Conservation (phyloP, 2,329 filamentous ascomycete genomes). For the Ophiostoma tasmaniense region DNA sequence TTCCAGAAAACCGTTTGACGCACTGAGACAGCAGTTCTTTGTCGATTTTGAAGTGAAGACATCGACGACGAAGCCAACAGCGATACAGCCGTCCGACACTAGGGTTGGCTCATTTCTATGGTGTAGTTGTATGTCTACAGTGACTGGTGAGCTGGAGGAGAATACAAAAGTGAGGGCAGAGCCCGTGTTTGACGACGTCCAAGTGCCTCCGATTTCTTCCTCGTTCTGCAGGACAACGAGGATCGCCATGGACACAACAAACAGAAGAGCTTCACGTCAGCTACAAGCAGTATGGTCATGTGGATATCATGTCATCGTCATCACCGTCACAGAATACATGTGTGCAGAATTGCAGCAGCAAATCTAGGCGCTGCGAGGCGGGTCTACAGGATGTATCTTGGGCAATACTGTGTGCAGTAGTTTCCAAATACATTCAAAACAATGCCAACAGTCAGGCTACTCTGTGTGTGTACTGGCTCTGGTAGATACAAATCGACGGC, state of each 20-base stretch:
- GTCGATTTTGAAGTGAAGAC: background rate
- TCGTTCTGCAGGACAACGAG: background rate
- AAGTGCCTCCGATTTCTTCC: background rate
- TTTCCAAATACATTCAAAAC: too few species aligned
- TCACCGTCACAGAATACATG: background rate
- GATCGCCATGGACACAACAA: background rate
- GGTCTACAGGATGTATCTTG: background rate
- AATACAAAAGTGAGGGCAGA: background rate
- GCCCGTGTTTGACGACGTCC: background rate
- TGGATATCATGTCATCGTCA: background rate
- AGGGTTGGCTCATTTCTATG: too few species aligned
- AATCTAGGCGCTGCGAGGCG: background rate
- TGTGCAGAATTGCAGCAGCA: background rate
- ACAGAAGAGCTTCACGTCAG: background rate
- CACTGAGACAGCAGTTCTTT: background rate
- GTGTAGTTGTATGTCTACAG: background rate
- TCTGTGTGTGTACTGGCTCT: accelerated
- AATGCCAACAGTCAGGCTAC: background rate
- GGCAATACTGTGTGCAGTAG: background rate
- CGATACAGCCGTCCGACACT: background rate
- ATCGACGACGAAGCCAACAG: background rate
- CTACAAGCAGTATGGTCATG: background rate
- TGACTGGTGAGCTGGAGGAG: accelerated
- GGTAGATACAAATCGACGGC: background rate
- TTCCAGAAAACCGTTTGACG: background rate